Evolutionary conservation across 2,329 filamentous ascomycete species (phyloP).

Genomic region (Aspergillus sp.): DNA sequence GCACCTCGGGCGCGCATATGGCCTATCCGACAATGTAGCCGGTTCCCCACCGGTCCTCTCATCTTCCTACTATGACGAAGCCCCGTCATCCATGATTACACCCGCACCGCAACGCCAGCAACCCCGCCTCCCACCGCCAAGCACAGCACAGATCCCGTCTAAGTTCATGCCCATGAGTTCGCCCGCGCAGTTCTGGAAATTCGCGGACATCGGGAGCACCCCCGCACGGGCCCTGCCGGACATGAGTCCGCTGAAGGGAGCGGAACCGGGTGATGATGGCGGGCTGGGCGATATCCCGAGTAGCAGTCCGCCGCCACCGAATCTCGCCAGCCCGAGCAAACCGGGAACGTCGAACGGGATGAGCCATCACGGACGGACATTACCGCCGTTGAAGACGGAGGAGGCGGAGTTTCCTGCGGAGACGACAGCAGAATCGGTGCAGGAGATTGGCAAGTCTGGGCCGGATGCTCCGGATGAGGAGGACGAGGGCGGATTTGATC

Average conservation of each 20-base stretch:
- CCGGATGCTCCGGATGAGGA: slow-evolving; percentile 23
- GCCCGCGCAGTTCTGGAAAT: slow-evolving; percentile 45
- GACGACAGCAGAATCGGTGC: background rate
- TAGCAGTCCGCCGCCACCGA: slow-evolving; percentile 42
- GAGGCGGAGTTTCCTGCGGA: slow-evolving; percentile 11
- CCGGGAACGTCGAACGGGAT: slow-evolving; percentile 27
- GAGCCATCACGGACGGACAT: slow-evolving; percentile 17
- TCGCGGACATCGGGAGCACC: slow-evolving; percentile 39
- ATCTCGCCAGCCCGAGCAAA: slow-evolving; percentile 39
- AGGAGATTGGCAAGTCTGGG: too few species aligned
- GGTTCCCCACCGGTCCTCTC: slow-evolving; percentile 41
- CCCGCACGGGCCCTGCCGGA: slow-evolving; percentile 37
- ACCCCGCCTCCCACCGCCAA: slow-evolving; percentile 41
- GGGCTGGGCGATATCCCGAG: slow-evolving; percentile 35
- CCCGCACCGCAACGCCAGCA: slow-evolving; percentile 43
- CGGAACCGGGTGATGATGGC: slow-evolving; percentile 25
- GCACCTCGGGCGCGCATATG: slow-evolving; percentile 28
- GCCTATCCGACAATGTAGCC: slow-evolving; percentile 32
- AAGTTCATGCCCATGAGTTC: slow-evolving; percentile 47
- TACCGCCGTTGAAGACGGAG: slow-evolving; percentile 26
- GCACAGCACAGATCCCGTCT: slow-evolving; percentile 42
- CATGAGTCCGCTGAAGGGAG: slow-evolving; percentile 42
- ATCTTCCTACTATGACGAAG: slow-evolving; percentile 43
- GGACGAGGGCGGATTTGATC: slow-evolving; percentile 38
- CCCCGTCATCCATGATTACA: slow-evolving; percentile 40